Percentiles rank a stretch among this genome's conserved stretches.
phyloP scores from a whole-genome alignment of 345 rosid species.

The Eucalyptus guilfoylei region DNA sequence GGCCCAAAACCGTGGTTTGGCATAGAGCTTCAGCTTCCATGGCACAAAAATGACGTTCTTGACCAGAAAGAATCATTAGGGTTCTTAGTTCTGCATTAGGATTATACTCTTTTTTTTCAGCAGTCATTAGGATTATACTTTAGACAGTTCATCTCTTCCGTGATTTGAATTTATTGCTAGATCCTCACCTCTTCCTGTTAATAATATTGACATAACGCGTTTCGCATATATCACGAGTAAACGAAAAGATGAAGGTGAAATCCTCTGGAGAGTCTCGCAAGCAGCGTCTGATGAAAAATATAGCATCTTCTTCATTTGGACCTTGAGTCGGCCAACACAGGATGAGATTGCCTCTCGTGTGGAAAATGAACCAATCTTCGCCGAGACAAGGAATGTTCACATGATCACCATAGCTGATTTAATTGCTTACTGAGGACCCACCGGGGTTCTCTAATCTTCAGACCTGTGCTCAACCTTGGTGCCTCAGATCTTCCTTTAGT shows the following conservation, averaged over 20 bases:
- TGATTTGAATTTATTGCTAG: background rate
- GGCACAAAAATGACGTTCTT: background rate
- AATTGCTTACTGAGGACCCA: constrained; percentile 88
- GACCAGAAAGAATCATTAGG: background rate
- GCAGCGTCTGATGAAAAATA: constrained; percentile 62
- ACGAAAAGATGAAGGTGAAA: constrained; percentile 72
- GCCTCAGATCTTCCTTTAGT: constrained; percentile 94
- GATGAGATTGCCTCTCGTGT: constrained; percentile 61
- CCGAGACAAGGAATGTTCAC: constrained; percentile 55
- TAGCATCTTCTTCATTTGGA: constrained; percentile 77
- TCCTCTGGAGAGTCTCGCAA: constrained; percentile 85
- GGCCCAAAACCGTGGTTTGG: background rate
- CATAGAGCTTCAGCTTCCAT: background rate
- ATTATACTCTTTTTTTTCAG: background rate
- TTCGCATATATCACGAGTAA: constrained; percentile 83
- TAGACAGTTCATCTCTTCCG: background rate
- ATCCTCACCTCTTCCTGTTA: background rate
- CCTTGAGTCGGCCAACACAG: constrained; percentile 56
- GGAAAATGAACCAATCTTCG: constrained; percentile 53
- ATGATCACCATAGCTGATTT: constrained; percentile 74
- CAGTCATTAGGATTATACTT: background rate
- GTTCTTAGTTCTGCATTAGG: background rate
- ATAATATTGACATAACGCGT: constrained; percentile 33
- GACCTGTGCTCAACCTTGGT: constrained; percentile 88
- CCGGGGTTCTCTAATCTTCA: constrained; percentile 91